Percentiles rank a stretch among this genome's conserved stretches.
These are phyloP conservation scores for Erythrophleum fordii DNA, from an alignment of 306 rosid genomes.

Conservation along the genomic window DNA sequence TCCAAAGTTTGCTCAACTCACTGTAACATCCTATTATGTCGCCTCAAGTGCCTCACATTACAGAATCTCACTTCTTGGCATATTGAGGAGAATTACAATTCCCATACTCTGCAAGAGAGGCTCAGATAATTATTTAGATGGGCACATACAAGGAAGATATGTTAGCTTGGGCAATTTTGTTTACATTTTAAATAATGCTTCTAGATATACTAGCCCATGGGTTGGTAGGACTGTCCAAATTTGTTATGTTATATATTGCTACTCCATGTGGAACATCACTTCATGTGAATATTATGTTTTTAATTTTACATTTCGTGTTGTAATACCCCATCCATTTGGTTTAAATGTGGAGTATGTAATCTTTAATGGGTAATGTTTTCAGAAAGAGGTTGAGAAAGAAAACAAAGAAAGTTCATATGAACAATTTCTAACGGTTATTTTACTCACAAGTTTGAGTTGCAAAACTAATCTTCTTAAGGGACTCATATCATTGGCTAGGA, in stretches of 20 bases:
- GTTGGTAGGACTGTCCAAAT: constrained; percentile 24
- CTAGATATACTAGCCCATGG: constrained; percentile 17
- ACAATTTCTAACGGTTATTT: not conserved
- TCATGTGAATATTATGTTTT: constrained; percentile 30
- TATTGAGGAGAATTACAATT: constrained; percentile 68
- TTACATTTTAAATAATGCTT: constrained; percentile 24
- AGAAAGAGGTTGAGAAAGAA: not conserved
- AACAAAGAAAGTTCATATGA: not conserved
- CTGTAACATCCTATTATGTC: constrained; percentile 88
- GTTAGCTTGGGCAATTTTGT: constrained; percentile 46
- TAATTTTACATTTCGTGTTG: not conserved
- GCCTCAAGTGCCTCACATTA: constrained; percentile 92
- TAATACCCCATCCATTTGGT: not conserved
- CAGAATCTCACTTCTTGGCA: constrained; percentile 89
- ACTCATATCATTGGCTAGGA: not conserved
- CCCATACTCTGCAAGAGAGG: constrained; percentile 52
- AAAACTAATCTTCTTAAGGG: not conserved
- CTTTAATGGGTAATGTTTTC: not conserved
- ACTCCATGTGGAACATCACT: constrained; percentile 11
- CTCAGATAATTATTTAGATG: constrained; percentile 50
- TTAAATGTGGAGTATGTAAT: not conserved
- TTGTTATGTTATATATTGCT: not conserved
- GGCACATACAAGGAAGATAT: constrained; percentile 39
- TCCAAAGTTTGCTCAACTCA: constrained; percentile 82
- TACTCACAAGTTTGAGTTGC: not conserved